A percentile compares a stretch with the other conserved stretches of the same genome.
phyloP scores from a whole-genome alignment of 2,329 filamentous ascomycete genomes.

The Botrytis paeoniae region DNA sequence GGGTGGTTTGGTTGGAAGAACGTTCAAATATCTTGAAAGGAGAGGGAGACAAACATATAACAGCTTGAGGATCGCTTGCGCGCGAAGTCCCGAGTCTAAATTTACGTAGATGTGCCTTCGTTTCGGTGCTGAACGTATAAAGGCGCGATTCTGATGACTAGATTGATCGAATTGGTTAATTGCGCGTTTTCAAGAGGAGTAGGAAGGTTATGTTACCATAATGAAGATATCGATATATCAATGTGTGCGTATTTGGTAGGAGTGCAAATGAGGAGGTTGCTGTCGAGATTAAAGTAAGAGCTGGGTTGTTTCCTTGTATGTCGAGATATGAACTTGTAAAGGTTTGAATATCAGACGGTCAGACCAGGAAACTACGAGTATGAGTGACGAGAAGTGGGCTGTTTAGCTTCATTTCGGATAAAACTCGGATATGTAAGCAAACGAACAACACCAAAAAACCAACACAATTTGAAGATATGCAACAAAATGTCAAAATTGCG shows the following conservation, averaged over 20 bases:
- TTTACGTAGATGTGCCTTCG: constrained; percentile 85
- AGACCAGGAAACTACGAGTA: neutral
- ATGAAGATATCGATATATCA: neutral
- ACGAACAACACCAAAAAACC: neutral
- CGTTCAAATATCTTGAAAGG: constrained; percentile 30
- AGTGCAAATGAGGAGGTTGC: neutral
- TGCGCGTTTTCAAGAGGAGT: neutral
- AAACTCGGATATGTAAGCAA: constrained; percentile 1
- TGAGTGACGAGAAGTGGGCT: constrained; percentile 12
- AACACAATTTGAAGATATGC: neutral
- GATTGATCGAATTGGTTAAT: neutral
- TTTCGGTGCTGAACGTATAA: constrained; percentile 90
- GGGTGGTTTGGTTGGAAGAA: neutral
- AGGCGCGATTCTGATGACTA: constrained; percentile 74
- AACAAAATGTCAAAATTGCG: neutral
- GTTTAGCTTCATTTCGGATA: constrained; percentile 16
- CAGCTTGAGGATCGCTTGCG: constrained; percentile 80
- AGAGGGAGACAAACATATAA: constrained; percentile 73
- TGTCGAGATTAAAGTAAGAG: neutral
- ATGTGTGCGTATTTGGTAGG: neutral
- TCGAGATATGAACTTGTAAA: neutral
- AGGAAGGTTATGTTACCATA: neutral
- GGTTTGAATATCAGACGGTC: neutral
- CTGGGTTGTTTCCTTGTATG: neutral
- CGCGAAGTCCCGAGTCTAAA: constrained; percentile 90